phyloP scores from a whole-genome alignment of 2,329 filamentous ascomycete genomes.

The Xylariomycetidae sp. region DNA sequence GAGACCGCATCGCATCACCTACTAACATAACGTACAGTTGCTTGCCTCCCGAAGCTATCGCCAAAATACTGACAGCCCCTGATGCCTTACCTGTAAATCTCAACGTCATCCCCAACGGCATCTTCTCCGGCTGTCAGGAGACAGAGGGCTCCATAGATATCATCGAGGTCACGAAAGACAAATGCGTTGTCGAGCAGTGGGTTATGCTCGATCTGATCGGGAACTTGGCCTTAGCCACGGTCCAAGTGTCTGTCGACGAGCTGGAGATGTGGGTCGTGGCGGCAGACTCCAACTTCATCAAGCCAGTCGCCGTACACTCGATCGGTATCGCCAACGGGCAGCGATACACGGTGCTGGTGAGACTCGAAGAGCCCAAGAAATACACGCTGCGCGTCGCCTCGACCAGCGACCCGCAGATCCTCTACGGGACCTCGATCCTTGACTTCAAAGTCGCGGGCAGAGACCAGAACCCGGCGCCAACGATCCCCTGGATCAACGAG shows the following conservation, averaged over 20 bases:
- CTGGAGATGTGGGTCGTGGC: constrained; percentile 50
- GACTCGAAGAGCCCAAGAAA: constrained; percentile 40
- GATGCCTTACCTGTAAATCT: constrained; percentile 22
- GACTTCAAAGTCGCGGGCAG: constrained; percentile 27
- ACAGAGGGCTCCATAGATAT: constrained; percentile 40
- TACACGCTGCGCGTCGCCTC: constrained; percentile 53
- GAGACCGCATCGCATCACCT: too few species aligned
- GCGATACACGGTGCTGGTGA: constrained; percentile 47
- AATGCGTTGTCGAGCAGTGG: constrained; percentile 34
- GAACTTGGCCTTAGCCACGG: constrained; percentile 42
- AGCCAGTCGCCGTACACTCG: constrained; percentile 45
- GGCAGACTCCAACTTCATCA: constrained; percentile 50
- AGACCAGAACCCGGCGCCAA: constrained; percentile 18
- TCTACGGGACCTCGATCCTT: constrained; percentile 48
- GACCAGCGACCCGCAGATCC: constrained; percentile 45
- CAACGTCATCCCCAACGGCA: constrained; percentile 34
- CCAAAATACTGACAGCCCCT: constrained; percentile 19
- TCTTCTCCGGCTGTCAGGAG: constrained; percentile 43
- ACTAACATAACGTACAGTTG: constrained; percentile 27
- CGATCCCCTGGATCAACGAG: constrained; percentile 44
- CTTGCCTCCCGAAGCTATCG: constrained; percentile 36
- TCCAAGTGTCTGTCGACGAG: constrained; percentile 46
- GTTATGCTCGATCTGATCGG: constrained; percentile 51
- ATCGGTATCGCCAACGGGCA: constrained; percentile 46
- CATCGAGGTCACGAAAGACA: constrained; percentile 31